A percentile compares a stretch with the other conserved stretches of the same genome.
phyloP scores from a whole-genome alignment of 805 yeast genomes.

The Kuraishia floccosa region DNA sequence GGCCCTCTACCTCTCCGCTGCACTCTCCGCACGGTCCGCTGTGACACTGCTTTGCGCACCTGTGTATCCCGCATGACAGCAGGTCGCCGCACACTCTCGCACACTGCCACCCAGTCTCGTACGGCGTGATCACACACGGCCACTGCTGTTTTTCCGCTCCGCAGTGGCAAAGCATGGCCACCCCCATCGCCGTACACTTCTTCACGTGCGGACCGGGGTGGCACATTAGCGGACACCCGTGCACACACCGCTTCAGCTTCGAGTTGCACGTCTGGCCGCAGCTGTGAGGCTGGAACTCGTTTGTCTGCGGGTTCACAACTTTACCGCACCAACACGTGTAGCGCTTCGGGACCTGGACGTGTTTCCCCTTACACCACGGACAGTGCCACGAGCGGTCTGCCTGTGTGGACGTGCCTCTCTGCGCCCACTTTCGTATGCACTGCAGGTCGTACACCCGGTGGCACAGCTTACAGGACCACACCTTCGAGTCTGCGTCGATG shows the following conservation, averaged over 20 bases:
- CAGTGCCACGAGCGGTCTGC: conserved; percentile 65
- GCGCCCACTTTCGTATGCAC: conserved; percentile 84
- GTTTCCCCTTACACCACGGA: conserved; percentile 61
- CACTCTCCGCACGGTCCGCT: conserved; percentile 78
- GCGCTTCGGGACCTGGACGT: conserved; percentile 33
- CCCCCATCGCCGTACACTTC: conserved; percentile 70
- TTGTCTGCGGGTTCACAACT: conserved; percentile 49
- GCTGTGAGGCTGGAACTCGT: conserved; percentile 61
- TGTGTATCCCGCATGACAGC: conserved; percentile 65
- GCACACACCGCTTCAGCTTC: conserved; percentile 48
- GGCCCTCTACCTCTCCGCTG: conserved; percentile 28
- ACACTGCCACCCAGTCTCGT: conserved; percentile 59
- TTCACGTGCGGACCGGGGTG: conserved; percentile 85
- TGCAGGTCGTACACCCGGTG: conserved; percentile 76
- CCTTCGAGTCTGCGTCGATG: conserved; percentile 47
- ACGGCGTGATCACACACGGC: conserved; percentile 68
- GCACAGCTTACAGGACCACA: conserved; percentile 78
- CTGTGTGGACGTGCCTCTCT: conserved; percentile 57
- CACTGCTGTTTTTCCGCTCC: conserved; percentile 55
- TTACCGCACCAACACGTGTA: conserved; percentile 89
- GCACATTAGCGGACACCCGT: conserved; percentile 63
- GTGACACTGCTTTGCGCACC: conserved; percentile 58
- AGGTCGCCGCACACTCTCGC: conserved; percentile 44
- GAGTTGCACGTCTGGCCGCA: conserved; percentile 78
- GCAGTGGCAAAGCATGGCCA: conserved; percentile 59